Conservation (phyloP, 2,329 filamentous ascomycete species). For the Canariomyces notabilis region DNA sequence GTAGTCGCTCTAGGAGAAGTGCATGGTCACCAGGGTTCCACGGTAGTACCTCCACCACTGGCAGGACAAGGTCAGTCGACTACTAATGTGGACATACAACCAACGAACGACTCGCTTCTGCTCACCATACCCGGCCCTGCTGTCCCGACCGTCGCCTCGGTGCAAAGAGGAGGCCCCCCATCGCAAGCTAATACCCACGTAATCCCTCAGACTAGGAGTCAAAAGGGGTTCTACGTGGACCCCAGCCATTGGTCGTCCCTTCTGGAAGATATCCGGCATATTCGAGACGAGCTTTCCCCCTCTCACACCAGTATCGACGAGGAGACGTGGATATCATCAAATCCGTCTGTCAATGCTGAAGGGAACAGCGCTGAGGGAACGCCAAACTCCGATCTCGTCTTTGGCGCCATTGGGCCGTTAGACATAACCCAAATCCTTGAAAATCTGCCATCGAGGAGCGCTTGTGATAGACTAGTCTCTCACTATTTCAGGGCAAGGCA, state of each 20-base stretch:
- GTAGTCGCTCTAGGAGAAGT: no score
- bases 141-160: no score
- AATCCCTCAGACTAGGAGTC: neutral
- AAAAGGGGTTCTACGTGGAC: neutral
- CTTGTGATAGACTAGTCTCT: slow-evolving; percentile 28
- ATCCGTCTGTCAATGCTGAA: no score
- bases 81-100: neutral
- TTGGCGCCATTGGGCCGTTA: neutral
- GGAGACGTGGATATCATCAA: no score
- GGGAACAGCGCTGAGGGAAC: no score
- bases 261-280: slow-evolving; percentile 4
- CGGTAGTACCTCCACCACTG: neutral
- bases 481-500: slow-evolving; percentile 28
- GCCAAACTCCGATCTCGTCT: neutral
- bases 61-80: neutral
- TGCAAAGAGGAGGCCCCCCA: no score
- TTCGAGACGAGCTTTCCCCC: slow-evolving; percentile 1
- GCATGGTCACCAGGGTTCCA: no score
- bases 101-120: no score
- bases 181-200: no score
- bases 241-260: slow-evolving; percentile 3
- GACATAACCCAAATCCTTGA: neutral
- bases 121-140: no score
- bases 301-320: no score
- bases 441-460: neutral